phyloP scores from a whole-genome alignment of 306 rosid genomes.

The Cicer judaicum region DNA sequence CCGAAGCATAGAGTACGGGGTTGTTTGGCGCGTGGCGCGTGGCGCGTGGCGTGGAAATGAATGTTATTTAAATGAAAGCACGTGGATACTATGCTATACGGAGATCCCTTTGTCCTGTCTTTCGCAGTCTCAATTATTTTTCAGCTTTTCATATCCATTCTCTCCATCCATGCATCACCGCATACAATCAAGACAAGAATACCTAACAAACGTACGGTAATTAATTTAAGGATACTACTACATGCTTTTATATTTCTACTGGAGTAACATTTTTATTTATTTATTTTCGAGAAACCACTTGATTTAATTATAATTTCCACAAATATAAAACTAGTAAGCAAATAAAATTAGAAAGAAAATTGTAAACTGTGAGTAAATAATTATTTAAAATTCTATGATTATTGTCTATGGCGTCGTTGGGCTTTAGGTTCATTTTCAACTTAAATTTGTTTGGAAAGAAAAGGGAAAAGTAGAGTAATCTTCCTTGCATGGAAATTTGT shows the following conservation, averaged over 20 bases:
- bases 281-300: not conserved
- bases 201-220: not conserved
- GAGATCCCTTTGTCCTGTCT: slow-evolving; percentile 31
- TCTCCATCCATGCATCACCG: not conserved
- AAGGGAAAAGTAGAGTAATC: not conserved
- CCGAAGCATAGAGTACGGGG: not conserved
- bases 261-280: not conserved
- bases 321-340: too few species aligned
- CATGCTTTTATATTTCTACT: too few species aligned
- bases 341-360: too few species aligned
- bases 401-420: not conserved
- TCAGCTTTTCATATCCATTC: not conserved
- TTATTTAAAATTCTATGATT: too few species aligned
- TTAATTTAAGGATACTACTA: not conserved
- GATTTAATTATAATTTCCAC: not conserved
- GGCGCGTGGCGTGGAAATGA: not conserved
- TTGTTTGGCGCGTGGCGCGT: slow-evolving; percentile 11
- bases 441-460: not conserved
- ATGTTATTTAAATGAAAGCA: not conserved
- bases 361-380: too few species aligned
- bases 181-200: not conserved
- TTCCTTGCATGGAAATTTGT: too few species aligned
- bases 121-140: slow-evolving; percentile 26
- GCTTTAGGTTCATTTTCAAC: not conserved
- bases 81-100: slow-evolving; percentile 33